Conservation (phyloP, 1,284 basidiomycete species). For the Cutaneotrichosporon arboriforme region DNA sequence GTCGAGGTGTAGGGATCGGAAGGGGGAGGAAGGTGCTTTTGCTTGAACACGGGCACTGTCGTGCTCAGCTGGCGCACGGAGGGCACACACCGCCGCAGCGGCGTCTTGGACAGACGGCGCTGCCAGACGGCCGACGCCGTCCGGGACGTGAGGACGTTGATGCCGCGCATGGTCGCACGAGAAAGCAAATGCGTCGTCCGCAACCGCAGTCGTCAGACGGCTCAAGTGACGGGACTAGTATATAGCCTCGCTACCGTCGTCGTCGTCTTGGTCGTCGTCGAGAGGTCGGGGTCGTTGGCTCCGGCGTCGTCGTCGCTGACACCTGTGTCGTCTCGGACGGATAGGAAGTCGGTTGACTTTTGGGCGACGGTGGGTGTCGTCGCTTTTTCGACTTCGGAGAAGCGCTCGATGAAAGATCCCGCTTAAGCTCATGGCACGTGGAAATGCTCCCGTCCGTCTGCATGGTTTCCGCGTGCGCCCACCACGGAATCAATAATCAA, state of each 20-base stretch:
- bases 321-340: no score
- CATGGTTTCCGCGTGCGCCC: no score
- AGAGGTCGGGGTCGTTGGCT: not conserved
- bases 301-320: no score
- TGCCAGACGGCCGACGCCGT: constrained; percentile 21
- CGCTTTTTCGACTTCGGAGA: constrained; percentile 2
- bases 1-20: constrained; percentile 19
- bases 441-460: not conserved
- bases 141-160: constrained; percentile 12
- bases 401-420: not conserved
- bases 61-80: constrained; percentile 5
- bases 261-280: not conserved
- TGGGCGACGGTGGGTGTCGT: not conserved
- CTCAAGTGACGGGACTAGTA: no score
- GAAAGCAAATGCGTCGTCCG: no score
- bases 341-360: not conserved
- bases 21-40: constrained; percentile 1
- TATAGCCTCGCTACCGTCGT: not conserved
- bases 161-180: not conserved
- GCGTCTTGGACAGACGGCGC: constrained; percentile 25
- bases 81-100: constrained; percentile 7
- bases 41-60: constrained; percentile 6
- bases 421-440: not conserved
- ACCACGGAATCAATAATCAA: no score
- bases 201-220: no score